These are phyloP conservation scores for Chionographis japonica DNA, from an alignment of 106 monocot genomes.

Conservation along the genomic window DNA sequence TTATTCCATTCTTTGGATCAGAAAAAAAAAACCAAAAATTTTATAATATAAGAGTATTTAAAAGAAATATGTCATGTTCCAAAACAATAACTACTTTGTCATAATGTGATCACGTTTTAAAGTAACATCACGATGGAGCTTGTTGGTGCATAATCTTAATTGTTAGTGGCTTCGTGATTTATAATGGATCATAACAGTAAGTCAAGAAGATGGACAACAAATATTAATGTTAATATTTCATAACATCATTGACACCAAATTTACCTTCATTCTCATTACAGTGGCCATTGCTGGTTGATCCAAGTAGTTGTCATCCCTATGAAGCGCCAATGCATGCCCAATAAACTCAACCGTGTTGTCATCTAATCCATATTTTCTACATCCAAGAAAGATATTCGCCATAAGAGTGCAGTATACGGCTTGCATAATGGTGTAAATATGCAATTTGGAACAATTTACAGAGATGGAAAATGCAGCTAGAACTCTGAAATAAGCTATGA, in stretches of 20 bases:
- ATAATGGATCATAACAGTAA: too few species aligned
- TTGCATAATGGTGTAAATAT: not conserved
- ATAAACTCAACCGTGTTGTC: conserved; percentile 82
- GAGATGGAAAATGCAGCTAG: not conserved
- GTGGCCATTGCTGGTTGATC: conserved; percentile 72
- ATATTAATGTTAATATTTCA: not conserved
- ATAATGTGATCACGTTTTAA: too few species aligned
- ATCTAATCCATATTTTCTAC: conserved; percentile 82
- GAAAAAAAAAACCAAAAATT: too few species aligned
- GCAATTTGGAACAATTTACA: not conserved
- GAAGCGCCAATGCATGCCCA: conserved; percentile 82
- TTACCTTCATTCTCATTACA: conserved; percentile 82
- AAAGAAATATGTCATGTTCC: too few species aligned
- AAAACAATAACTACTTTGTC: too few species aligned
- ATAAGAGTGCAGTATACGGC: not conserved
- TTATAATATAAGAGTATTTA: too few species aligned
- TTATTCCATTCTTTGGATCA: too few species aligned
- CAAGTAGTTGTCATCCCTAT: conserved; percentile 68
- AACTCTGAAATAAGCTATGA: too few species aligned
- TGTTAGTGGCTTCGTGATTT: too few species aligned
- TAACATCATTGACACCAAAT: not conserved
- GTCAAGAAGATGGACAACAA: too few species aligned
- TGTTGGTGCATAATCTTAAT: too few species aligned
- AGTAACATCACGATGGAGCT: too few species aligned
- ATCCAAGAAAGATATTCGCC: not conserved